Base-by-base conservation (phyloP, 2,329 filamentous ascomycete genomes). In the Pseudomassariella vexata region DNA sequence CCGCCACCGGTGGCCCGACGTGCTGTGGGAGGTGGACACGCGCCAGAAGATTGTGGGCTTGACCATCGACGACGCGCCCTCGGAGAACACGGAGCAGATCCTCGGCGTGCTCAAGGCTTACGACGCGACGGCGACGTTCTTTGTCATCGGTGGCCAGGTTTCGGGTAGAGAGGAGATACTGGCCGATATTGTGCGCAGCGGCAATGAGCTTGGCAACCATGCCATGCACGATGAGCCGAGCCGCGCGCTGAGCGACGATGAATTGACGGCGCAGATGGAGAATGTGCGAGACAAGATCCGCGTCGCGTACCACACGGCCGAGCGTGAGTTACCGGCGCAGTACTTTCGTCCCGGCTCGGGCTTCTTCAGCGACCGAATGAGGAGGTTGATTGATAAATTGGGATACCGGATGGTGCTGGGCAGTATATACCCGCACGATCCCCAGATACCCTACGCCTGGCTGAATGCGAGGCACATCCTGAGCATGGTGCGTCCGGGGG, bases 11-110 rank as follows among this genome's bases (percentile, higher is more conserved):
- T 89, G 83, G 71, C 85, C 85, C 2, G 79, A 88, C 47, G 82
- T 94, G 4, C 68, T 94, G 10, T 94, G 83, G 68, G 79, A 85
- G 44, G 70, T 84, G 25, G 47, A 51, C 19, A 68, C 71, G 1
- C 47, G 60, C 7, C 62, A 73, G 28, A 85, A 81, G 49, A 60
- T 90, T 17, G 68, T 95, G 12, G 88, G 85, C 0, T 68, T 95
- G 23, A 94, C 86, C 1, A 82, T 95, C 48, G 88, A 95, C 62
- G 88, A 95, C 59, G 83, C 79, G 18, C 88, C 88, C 0, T 89
- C 83, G 2, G 59, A 70, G 25, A 70, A 85, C 55, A 94, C 88
- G 2, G 50, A 59, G 26, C 74, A 79, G 35, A 88, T 95, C 37
- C 62, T 88, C 34, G 60, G 76, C 25, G 61, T 85, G 0, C 66